A percentile compares a stretch with the other conserved stretches of the same genome.
Conservation (phyloP, 441 rosid genomes). For the Geranium incanum region DNA sequence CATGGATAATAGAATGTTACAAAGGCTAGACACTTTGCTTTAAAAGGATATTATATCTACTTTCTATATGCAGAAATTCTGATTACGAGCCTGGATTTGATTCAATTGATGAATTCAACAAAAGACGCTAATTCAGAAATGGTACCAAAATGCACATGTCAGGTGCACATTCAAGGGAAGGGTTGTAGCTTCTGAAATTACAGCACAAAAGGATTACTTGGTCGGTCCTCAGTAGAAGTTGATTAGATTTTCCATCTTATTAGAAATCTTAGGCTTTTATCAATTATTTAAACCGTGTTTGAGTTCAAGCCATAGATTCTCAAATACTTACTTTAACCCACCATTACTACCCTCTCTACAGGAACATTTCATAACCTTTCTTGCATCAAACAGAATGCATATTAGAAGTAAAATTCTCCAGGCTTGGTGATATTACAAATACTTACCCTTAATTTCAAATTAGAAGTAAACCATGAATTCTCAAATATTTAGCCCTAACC, state of each 20-base stretch:
- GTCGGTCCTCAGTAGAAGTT: not conserved
- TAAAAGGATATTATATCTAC: not conserved
- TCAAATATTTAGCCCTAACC: too few species aligned
- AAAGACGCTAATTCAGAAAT: not conserved
- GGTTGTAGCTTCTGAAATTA: not conserved
- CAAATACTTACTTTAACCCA: too few species aligned
- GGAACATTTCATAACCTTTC: too few species aligned
- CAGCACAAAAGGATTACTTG: not conserved
- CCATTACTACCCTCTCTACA: too few species aligned
- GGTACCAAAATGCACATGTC: not conserved
- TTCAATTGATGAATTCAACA: not conserved
- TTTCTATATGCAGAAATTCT: not conserved
- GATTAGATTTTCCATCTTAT: not conserved
- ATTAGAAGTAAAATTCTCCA: too few species aligned
- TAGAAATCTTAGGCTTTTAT: not conserved
- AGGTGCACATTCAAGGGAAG: not conserved
- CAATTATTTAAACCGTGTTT: not conserved
- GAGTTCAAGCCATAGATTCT: not conserved
- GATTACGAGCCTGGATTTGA: not conserved
- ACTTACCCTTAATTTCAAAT: too few species aligned
- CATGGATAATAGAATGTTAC: not conserved
- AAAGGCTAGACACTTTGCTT: not conserved
- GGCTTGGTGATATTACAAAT: too few species aligned
- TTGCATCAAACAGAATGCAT: too few species aligned
- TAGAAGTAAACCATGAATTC: too few species aligned